Evolutionary conservation across 2,329 filamentous ascomycete genomes (phyloP).

Genomic region (Xylogone sp.): DNA sequence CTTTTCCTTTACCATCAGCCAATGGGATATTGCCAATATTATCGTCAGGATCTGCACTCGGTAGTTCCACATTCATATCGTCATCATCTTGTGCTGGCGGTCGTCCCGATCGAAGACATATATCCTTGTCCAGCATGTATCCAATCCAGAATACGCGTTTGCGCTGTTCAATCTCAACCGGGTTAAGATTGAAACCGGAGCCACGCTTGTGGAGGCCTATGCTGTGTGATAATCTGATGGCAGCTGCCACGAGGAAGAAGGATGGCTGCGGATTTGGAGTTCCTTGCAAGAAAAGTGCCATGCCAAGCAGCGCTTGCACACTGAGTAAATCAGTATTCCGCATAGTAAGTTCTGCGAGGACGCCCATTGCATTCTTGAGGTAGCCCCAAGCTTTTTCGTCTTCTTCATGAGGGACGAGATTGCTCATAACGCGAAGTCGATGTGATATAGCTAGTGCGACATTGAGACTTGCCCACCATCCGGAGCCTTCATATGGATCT

Average conservation of each 20-base stretch:
- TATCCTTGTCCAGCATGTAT: slow-evolving; percentile 71
- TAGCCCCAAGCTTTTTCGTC: slow-evolving; percentile 95
- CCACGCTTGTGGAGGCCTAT: slow-evolving; percentile 94
- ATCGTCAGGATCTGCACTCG: slow-evolving; percentile 84
- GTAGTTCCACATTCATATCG: slow-evolving; percentile 94
- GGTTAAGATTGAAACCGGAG: slow-evolving; percentile 88
- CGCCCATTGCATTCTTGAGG: slow-evolving; percentile 93
- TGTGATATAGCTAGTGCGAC: slow-evolving; percentile 91
- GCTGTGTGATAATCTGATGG: slow-evolving; percentile 85
- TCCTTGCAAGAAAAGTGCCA: slow-evolving; percentile 92
- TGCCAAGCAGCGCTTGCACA: slow-evolving; percentile 88
- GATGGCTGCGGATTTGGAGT: slow-evolving; percentile 95
- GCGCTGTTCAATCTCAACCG: slow-evolving; percentile 88
- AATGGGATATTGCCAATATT: slow-evolving; percentile 94
- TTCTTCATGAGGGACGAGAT: slow-evolving; percentile 83
- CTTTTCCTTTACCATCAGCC: slow-evolving; percentile 82
- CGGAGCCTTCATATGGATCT: slow-evolving; percentile 90
- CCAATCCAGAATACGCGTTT: slow-evolving; percentile 76
- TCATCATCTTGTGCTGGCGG: slow-evolving; percentile 72
- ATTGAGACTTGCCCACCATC: slow-evolving; percentile 98
- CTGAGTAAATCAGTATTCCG: slow-evolving; percentile 92
- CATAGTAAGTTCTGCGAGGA: slow-evolving; percentile 90
- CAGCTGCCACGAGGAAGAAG: slow-evolving; percentile 85
- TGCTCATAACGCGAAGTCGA: slow-evolving; percentile 90
- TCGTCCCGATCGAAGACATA: slow-evolving; percentile 67